Evolutionary conservation across 805 yeast genomes (phyloP).

Genomic region (Yamadazyma insecticola): DNA sequence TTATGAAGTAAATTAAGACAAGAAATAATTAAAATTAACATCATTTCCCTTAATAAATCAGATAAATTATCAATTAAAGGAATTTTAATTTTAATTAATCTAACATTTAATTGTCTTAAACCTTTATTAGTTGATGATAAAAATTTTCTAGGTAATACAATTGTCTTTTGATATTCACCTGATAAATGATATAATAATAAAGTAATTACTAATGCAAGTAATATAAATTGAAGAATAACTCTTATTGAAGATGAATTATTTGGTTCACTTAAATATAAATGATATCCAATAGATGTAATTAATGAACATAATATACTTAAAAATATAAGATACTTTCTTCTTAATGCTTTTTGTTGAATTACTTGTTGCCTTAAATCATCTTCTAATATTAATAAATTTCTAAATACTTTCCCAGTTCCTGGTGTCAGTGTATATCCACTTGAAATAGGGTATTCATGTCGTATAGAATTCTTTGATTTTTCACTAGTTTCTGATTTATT

Average conservation of each 20-base stretch:
- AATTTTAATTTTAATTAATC: slow-evolving; percentile 59
- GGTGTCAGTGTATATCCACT: slow-evolving; percentile 32
- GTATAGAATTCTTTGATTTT: slow-evolving; percentile 17
- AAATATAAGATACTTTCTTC: slow-evolving; percentile 60
- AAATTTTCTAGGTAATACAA: slow-evolving; percentile 75
- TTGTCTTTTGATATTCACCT: slow-evolving; percentile 86
- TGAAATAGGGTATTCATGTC: slow-evolving; percentile 9
- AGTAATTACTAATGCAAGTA: slow-evolving; percentile 62
- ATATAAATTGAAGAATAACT: slow-evolving; percentile 47
- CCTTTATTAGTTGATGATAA: slow-evolving; percentile 85
- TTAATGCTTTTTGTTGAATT: slow-evolving; percentile 59
- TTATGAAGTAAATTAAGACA: slow-evolving; percentile 28
- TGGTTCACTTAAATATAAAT: slow-evolving; percentile 26
- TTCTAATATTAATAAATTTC: slow-evolving; percentile 79
- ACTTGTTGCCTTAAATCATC: slow-evolving; percentile 82
- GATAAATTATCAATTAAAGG: slow-evolving; percentile 28
- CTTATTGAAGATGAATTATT: slow-evolving; percentile 25
- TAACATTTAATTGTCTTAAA: slow-evolving; percentile 72
- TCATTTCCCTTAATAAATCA: slow-evolving; percentile 34
- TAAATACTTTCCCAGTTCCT: slow-evolving; percentile 68
- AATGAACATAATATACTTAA: slow-evolving; percentile 34
- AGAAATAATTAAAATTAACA: slow-evolving; percentile 25
- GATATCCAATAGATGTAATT: slow-evolving; percentile 37
- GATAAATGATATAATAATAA: slow-evolving; percentile 74
- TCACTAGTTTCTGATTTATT: slow-evolving; percentile 20